Conservation (phyloP, 1,139 yeast genomes). For the Saccharomycopsis phalli region DNA sequence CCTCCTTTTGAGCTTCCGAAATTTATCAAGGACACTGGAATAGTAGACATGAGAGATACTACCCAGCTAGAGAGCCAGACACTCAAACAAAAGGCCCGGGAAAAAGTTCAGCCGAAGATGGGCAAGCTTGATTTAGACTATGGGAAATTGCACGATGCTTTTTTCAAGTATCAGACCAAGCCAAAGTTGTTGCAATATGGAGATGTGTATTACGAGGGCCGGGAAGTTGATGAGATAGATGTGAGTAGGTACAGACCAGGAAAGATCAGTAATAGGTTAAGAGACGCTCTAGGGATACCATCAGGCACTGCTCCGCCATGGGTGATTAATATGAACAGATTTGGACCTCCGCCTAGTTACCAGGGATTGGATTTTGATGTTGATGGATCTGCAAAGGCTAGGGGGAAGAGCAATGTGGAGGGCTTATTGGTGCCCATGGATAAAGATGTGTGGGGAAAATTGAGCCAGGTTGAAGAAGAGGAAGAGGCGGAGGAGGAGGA, state of each 20-base stretch:
- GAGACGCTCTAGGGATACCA: slow-evolving; percentile 64
- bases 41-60: slow-evolving; percentile 73
- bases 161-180: slow-evolving; percentile 69
- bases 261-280: slow-evolving; percentile 45
- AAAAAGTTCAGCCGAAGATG: slow-evolving; percentile 82
- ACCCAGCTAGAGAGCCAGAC: slow-evolving; percentile 31
- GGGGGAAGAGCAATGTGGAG: slow-evolving; percentile 13
- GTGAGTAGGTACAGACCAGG: slow-evolving; percentile 55
- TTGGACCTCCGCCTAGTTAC: slow-evolving; percentile 86
- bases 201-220: slow-evolving; percentile 73
- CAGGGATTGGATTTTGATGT: slow-evolving; percentile 41
- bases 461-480: slow-evolving; percentile 31
- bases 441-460: slow-evolving; percentile 36
- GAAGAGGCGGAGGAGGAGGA: slow-evolving; percentile 31
- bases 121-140: slow-evolving; percentile 84
- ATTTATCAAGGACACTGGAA: slow-evolving; percentile 76
- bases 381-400: slow-evolving; percentile 21
- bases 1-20: slow-evolving; percentile 71
- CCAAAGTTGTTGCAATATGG: slow-evolving; percentile 67
- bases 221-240: slow-evolving; percentile 46
- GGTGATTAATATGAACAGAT: slow-evolving; percentile 58
- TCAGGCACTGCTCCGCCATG: slow-evolving; percentile 78
- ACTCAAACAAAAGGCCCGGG: slow-evolving; percentile 69
- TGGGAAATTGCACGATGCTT: slow-evolving; percentile 74
- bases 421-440: slow-evolving; percentile 25